These are phyloP conservation scores for Xylaria polymorpha DNA, from an alignment of 2,329 filamentous ascomycete genomes.

Conservation along the genomic window DNA sequence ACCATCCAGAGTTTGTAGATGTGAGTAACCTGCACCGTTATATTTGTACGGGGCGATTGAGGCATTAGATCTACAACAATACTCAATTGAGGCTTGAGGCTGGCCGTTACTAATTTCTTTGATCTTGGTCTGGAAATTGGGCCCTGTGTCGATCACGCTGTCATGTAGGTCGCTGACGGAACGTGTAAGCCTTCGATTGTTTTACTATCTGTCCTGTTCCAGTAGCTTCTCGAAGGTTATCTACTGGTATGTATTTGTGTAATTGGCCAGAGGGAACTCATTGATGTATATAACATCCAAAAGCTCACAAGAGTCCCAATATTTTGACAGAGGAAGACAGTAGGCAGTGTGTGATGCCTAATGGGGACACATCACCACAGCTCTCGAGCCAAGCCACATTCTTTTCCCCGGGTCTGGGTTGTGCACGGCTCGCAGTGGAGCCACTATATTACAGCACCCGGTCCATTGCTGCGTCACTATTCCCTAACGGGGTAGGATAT, in stretches of 20 bases:
- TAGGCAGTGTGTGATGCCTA: not conserved
- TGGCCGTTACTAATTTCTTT: slow-evolving; percentile 30
- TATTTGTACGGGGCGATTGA: slow-evolving; percentile 1
- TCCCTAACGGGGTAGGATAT: slow-evolving; percentile 26
- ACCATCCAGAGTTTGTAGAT: not conserved
- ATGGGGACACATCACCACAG: slow-evolving; percentile 37
- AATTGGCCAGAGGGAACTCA: too few relatives aligned
- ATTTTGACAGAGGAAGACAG: not conserved
- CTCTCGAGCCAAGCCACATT: slow-evolving; percentile 39
- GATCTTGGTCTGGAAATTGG: slow-evolving; percentile 37
- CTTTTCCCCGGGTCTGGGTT: slow-evolving; percentile 28
- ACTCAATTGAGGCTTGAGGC: slow-evolving; percentile 25
- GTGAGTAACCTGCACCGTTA: not conserved
- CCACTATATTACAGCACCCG: slow-evolving; percentile 26
- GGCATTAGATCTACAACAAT: not conserved
- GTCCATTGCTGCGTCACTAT: slow-evolving; percentile 26
- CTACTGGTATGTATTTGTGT: not conserved
- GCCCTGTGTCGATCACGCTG: slow-evolving; percentile 35
- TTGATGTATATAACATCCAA: too few relatives aligned
- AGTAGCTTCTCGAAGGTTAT: not conserved
- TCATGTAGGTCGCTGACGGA: slow-evolving; percentile 13
- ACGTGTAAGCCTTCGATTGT: not conserved
- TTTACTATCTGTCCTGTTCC: not conserved
- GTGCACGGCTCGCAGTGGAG: slow-evolving; percentile 26
- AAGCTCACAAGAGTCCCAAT: not conserved